Evolutionary conservation across 106 monocot genomes (phyloP).

Genomic region (Dendrobium catenatum): DNA sequence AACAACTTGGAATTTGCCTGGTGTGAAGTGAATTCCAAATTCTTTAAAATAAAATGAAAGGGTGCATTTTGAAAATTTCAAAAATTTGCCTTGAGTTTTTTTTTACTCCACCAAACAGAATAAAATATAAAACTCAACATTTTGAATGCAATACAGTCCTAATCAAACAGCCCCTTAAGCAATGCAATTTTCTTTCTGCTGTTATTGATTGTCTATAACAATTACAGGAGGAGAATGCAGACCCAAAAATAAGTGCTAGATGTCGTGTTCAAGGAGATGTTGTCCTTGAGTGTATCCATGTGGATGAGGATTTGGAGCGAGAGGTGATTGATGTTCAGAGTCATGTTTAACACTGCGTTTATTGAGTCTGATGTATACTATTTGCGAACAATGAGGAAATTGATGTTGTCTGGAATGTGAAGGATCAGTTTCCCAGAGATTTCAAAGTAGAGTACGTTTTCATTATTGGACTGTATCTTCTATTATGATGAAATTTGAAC

Average conservation of each 20-base stretch:
- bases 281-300: constrained; percentile 78
- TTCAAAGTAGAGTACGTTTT: constrained; percentile 75
- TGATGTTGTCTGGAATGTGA: constrained; percentile 71
- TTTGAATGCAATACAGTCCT: no score
- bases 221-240: constrained; percentile 44
- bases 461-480: constrained; percentile 10
- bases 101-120: no score
- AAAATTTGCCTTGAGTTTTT: no score
- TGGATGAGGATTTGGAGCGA: constrained; percentile 46
- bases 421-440: constrained; percentile 67
- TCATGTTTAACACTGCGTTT: constrained; percentile 97
- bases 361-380: constrained; percentile 55
- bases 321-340: constrained; percentile 75
- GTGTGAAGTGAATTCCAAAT: no score
- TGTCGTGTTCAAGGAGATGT: constrained; percentile 93
- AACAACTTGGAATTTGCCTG: no score
- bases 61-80: no score
- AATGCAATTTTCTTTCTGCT: not conserved
- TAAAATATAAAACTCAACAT: no score
- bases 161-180: not conserved
- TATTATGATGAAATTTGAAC: constrained; percentile 27
- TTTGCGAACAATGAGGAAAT: constrained; percentile 60
- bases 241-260: constrained; percentile 43
- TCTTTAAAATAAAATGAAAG: no score
- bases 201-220: constrained; percentile 8